Conservation (phyloP, 768 basidiomycete species). For the Zangia roseola region DNA sequence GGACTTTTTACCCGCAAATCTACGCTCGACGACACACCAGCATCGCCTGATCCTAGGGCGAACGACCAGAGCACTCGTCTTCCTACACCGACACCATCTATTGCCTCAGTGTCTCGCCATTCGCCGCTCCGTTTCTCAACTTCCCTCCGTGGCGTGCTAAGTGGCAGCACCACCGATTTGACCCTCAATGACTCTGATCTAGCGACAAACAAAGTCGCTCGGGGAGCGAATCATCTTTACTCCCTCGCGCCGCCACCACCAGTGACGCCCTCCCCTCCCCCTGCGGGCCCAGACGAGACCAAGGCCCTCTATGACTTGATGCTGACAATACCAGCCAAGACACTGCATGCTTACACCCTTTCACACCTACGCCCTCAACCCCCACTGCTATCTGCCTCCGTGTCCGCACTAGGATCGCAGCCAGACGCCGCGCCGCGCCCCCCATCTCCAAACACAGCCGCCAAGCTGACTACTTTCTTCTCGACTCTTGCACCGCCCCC, state of each 20-base stretch:
- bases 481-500: constrained; percentile 63
- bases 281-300: constrained; percentile 42
- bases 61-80: constrained; percentile 33
- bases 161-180: constrained; percentile 22
- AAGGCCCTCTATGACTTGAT: constrained; percentile 50
- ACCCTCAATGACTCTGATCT: constrained; percentile 18
- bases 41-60: constrained; percentile 6
- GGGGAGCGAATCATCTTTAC: constrained; percentile 2
- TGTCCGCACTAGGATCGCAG: constrained; percentile 13
- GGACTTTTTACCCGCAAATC: constrained; percentile 41
- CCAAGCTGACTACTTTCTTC: constrained; percentile 58
- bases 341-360: constrained; percentile 61
- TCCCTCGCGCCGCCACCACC: constrained; percentile 24
- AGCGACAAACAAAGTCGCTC: constrained; percentile 5
- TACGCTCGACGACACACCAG: constrained; percentile 3
- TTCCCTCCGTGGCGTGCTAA: constrained; percentile 11
- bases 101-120: constrained; percentile 30
- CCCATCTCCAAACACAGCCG: constrained; percentile 39
- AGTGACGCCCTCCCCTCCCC: constrained; percentile 35
- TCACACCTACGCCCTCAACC: constrained; percentile 39
- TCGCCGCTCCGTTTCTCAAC: constrained; percentile 24
- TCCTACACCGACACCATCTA: constrained; percentile 55
- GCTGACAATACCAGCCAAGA: constrained; percentile 62
- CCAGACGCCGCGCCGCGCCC: constrained; percentile 10
- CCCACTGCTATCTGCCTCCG: neutral